Percentiles rank a stretch among this genome's conserved stretches.
Evolutionary conservation across 306 rosid species (phyloP).

Genomic region (Abrus pulchellus): DNA sequence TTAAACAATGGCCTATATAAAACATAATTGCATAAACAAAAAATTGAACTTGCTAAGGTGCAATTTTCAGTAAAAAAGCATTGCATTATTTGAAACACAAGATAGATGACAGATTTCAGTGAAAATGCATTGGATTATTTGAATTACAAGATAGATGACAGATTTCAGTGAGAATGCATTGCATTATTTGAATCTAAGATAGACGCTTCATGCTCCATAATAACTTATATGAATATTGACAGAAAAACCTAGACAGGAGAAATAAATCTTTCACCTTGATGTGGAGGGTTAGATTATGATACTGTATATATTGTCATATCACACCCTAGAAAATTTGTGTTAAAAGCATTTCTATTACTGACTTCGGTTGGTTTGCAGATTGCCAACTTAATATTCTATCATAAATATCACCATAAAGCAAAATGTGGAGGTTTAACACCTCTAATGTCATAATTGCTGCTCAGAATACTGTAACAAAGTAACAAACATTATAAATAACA

Average conservation of each 20-base stretch:
- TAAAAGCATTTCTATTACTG: conserved; percentile 10
- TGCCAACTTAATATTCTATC: conserved; percentile 3
- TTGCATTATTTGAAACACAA: too few relatives aligned
- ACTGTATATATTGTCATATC: not conserved
- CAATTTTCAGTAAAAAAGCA: too few relatives aligned
- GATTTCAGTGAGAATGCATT: not conserved
- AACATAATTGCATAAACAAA: not conserved
- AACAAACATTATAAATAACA: conserved; percentile 46
- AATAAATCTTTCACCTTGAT: conserved; percentile 11
- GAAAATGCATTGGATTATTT: not conserved
- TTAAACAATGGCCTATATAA: conserved; percentile 15
- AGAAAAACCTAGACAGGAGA: not conserved
- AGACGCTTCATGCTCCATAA: conserved; percentile 30
- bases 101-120: not conserved
- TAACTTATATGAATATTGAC: not conserved
- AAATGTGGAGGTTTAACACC: conserved; percentile 30
- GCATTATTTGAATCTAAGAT: conserved; percentile 6
- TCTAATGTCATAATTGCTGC: conserved; percentile 28
- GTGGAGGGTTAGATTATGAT: conserved; percentile 27
- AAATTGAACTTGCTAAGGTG: not conserved
- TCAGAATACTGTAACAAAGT: not conserved
- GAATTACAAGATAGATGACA: too few relatives aligned
- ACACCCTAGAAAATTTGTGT: not conserved
- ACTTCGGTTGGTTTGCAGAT: not conserved
- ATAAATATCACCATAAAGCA: conserved; percentile 26